Evolutionary conservation across 2,329 filamentous ascomycete genomes (phyloP), one percentile per base, ranked within the genome.

Genomic region (Ophiostoma sp.): DNA sequence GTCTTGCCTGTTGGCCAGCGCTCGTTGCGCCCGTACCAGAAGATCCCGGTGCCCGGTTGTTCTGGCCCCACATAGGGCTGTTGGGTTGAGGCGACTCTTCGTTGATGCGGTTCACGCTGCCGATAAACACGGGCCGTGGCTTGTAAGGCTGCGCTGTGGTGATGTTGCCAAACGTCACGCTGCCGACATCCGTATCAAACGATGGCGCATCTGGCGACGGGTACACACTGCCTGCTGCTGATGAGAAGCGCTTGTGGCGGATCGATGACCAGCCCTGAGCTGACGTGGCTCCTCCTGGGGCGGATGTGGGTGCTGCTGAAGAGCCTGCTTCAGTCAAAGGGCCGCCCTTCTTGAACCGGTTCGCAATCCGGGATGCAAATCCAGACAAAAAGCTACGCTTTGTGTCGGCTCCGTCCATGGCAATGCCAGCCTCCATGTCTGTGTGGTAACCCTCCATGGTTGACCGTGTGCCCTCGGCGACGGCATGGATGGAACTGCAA

Each of bases 121-220:
- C 63, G 42, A 73, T 72, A 11, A 72, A 73, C 7, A 73, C 71
- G 3, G 69, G 72, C 42, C 68, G 65, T 6, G 72, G 72, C 64
- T 69, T 67, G 52, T 69, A 70, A 14, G 71, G 72, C 66, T 73
- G 67, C 0, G 68, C 72, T 4, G 71, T 72, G 0, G 72, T 72
- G 11, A 71, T 65, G 40, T 70, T 67, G 40, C 69, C 69, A 64
- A 72, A 66, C 3, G 66, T 67, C 41, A 73, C 69, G 41, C 70
- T 72, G 27, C 72, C 70, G 1, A 71, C 16, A 7, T 73, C 72
- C 9, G 71, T 70, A 36, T 71, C 69, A 11, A 72, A 60, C 4
- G 72, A 73, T 4, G 69, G 60, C 3, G 68, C 66, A 16, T 67
- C 66, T 1, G 67, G 65, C 27, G 70, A 70, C 11, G 67, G 69